phyloP scores from a whole-genome alignment of 805 yeast genomes.

The Ogataea chonburiensis region DNA sequence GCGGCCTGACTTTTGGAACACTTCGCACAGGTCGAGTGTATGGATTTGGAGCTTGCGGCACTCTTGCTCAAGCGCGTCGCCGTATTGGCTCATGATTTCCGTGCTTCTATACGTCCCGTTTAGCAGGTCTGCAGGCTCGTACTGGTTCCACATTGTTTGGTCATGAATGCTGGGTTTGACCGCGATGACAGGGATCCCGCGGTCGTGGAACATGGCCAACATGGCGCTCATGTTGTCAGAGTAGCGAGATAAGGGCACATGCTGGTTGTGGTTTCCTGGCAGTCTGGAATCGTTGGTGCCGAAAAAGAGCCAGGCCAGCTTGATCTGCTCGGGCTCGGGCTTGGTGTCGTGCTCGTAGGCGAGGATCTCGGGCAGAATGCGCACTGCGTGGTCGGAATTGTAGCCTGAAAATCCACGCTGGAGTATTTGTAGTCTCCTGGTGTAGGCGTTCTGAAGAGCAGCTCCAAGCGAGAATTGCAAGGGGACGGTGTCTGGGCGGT shows the following conservation, averaged over 20 bases:
- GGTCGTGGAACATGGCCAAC: slow-evolving; percentile 38
- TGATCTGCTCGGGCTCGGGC: slow-evolving; percentile 34
- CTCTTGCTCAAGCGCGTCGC: slow-evolving; percentile 46
- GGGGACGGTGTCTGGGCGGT: slow-evolving; percentile 18
- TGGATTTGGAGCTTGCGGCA: slow-evolving; percentile 51
- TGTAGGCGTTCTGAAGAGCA: slow-evolving; percentile 40
- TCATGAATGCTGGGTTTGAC: slow-evolving; percentile 65
- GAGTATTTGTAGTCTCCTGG: slow-evolving; percentile 63
- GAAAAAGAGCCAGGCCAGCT: slow-evolving; percentile 57
- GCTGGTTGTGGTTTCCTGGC: slow-evolving; percentile 35
- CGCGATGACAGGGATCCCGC: slow-evolving; percentile 52
- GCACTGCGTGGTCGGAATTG: slow-evolving; percentile 58
- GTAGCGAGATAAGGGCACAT: slow-evolving; percentile 52
- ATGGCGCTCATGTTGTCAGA: slow-evolving; percentile 46
- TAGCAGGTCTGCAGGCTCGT: slow-evolving; percentile 35
- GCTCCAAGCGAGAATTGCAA: slow-evolving; percentile 33
- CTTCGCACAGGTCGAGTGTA: slow-evolving; percentile 53
- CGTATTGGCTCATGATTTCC: slow-evolving; percentile 46
- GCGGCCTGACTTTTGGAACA: slow-evolving; percentile 32
- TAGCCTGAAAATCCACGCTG: slow-evolving; percentile 80
- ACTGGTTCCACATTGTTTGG: slow-evolving; percentile 38
- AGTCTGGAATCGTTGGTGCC: slow-evolving; percentile 72
- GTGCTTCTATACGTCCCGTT: slow-evolving; percentile 47
- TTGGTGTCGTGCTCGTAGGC: slow-evolving; percentile 42
- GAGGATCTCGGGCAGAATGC: slow-evolving; percentile 50